Conservation (phyloP, 345 rosid genomes). For the Xanthoceras sorbifolium region DNA sequence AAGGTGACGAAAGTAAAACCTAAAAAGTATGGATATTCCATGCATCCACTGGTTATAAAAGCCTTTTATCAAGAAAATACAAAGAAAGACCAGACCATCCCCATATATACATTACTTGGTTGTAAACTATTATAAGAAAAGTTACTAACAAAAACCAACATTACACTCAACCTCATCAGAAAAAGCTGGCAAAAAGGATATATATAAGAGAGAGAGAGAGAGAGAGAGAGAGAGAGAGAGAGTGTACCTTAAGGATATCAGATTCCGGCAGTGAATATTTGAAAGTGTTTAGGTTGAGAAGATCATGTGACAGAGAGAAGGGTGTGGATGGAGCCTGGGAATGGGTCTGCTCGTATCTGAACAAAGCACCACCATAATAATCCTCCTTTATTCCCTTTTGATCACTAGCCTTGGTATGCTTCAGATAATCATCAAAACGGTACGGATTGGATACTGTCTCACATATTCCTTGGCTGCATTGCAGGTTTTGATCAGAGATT, state of each 20-base stretch:
- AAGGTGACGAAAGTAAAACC: slow-evolving; percentile 24
- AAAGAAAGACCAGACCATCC: background rate
- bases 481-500: slow-evolving; percentile 49
- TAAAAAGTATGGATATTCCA: slow-evolving; percentile 26
- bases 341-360: slow-evolving; percentile 39
- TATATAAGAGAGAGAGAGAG: background rate
- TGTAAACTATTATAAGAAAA: slow-evolving; percentile 16
- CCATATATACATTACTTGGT: background rate
- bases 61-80: slow-evolving; percentile 6
- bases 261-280: slow-evolving; percentile 34
- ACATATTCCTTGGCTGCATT: slow-evolving; percentile 47
- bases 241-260: slow-evolving; percentile 47
- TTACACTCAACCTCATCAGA: slow-evolving; percentile 35
- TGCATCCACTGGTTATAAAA: slow-evolving; percentile 26
- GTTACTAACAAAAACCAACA: slow-evolving; percentile 28
- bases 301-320: too few relatives aligned
- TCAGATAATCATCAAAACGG: slow-evolving; percentile 40
- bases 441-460: slow-evolving; percentile 39
- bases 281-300: slow-evolving; percentile 17
- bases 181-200: slow-evolving; percentile 23
- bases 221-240: background rate
- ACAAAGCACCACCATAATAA: slow-evolving; percentile 35
- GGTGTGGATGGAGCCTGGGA: slow-evolving; percentile 25
- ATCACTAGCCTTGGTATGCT: slow-evolving; percentile 34
- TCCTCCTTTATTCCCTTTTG: slow-evolving; percentile 35